Evolutionary conservation across 345 rosid genomes (phyloP).

Genomic region (Linum usitatissimum): DNA sequence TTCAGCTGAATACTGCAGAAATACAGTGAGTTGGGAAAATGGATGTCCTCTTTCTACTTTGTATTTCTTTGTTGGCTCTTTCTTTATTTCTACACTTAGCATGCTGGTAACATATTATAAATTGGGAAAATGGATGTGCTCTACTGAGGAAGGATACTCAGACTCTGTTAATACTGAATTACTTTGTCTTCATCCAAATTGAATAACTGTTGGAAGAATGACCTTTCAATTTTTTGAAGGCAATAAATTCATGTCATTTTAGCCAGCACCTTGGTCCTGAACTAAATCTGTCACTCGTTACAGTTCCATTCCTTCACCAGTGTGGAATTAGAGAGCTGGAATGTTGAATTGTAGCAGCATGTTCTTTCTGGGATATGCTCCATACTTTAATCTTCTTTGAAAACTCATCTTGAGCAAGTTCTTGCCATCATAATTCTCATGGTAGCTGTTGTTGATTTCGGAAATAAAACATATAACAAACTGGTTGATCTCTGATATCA

Average conservation of each 20-base stretch:
- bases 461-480: background rate
- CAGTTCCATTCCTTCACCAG: background rate
- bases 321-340: background rate
- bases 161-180: too few species aligned
- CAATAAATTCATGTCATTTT: too few species aligned
- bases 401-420: background rate
- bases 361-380: background rate
- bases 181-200: too few species aligned
- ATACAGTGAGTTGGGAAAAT: conserved; percentile 48
- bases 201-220: too few species aligned
- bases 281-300: background rate
- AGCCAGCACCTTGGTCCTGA: background rate
- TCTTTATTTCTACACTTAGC: background rate
- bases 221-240: too few species aligned
- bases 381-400: background rate
- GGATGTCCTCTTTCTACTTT: conserved; percentile 5
- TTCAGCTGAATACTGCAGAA: conserved; percentile 90
- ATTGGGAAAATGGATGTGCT: background rate
- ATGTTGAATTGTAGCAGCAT: background rate
- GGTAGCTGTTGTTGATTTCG: background rate
- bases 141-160: background rate
- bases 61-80: conserved; percentile 1
- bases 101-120: background rate
- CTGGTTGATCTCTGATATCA: conserved; percentile 5
- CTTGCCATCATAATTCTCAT: background rate